A percentile compares a stretch with the other conserved stretches of the same genome.
These are phyloP conservation scores for Tricladium varicosporioides DNA, from an alignment of 2,329 filamentous ascomycete species.

Conservation along the genomic window DNA sequence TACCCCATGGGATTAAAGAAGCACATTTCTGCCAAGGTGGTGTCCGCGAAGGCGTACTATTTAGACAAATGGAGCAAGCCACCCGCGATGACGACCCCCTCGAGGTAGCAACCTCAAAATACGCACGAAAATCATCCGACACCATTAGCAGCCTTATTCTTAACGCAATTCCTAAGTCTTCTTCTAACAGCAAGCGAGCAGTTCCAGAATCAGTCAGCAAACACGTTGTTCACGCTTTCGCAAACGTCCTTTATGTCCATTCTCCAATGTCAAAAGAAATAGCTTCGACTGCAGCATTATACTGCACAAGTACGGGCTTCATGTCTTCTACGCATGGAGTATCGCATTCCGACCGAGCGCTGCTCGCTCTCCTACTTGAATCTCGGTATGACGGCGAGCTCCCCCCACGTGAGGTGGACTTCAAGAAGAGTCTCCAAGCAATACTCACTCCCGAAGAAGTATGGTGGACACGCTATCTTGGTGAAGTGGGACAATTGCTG, in stretches of 20 bases:
- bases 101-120: constrained; percentile 54
- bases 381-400: constrained; percentile 63
- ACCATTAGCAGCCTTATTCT: constrained; percentile 48
- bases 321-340: constrained; percentile 61
- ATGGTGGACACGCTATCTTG: constrained; percentile 67
- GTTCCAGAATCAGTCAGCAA: constrained; percentile 42
- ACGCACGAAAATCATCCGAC: constrained; percentile 46
- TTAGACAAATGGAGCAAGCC: constrained; percentile 46
- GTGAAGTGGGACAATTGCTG: constrained; percentile 56
- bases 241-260: constrained; percentile 57
- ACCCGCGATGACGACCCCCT: constrained; percentile 55
- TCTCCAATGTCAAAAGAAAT: constrained; percentile 50
- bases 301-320: constrained; percentile 61
- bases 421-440: constrained; percentile 50
- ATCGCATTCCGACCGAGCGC: constrained; percentile 57
- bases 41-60: constrained; percentile 66
- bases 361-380: constrained; percentile 61
- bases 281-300: constrained; percentile 56
- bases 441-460: constrained; percentile 52
- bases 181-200: constrained; percentile 16
- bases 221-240: constrained; percentile 52
- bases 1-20: constrained; percentile 56
- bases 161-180: constrained; percentile 42
- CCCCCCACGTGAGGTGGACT: constrained; percentile 53
- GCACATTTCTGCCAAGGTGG: constrained; percentile 71